Conservation (phyloP, 2,329 filamentous ascomycete species). For the Lizonia empirigonia region DNA sequence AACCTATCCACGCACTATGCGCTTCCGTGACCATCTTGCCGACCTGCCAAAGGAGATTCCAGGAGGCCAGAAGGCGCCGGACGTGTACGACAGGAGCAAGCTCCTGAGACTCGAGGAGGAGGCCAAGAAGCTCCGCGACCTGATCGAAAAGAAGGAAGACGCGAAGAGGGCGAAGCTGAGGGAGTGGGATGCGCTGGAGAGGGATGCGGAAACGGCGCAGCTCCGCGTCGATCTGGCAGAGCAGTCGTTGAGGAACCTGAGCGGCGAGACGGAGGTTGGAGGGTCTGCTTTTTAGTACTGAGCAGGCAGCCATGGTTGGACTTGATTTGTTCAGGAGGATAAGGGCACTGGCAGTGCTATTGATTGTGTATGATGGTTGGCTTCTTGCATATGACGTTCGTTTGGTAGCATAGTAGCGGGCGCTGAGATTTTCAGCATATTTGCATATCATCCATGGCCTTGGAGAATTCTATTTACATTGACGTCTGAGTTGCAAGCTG, state of each 20-base stretch:
- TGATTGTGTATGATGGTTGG: conserved; percentile 11
- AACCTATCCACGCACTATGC: conserved; percentile 55
- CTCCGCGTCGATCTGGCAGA: conserved; percentile 55
- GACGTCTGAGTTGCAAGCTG: not conserved
- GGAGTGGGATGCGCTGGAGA: conserved; percentile 54
- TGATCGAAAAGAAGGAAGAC: conserved; percentile 55
- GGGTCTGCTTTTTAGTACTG: conserved; percentile 43
- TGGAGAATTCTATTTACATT: not conserved
- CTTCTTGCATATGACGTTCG: conserved; percentile 18
- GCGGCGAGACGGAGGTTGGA: conserved; percentile 48
- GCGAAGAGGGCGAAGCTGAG: conserved; percentile 50
- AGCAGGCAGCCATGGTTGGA: not conserved
- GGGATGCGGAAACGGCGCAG: conserved; percentile 53
- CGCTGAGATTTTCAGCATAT: conserved; percentile 10
- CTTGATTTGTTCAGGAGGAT: not conserved
- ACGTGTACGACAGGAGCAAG: conserved; percentile 51
- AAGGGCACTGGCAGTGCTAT: not conserved
- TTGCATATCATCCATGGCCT: not conserved
- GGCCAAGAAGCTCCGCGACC: conserved; percentile 51
- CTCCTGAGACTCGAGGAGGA: conserved; percentile 56
- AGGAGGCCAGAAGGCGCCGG: conserved; percentile 52
- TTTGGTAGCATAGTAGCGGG: conserved; percentile 20
- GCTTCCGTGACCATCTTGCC: conserved; percentile 52
- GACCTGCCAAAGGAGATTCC: conserved; percentile 53
- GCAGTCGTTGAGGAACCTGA: conserved; percentile 50